Percentiles rank a stretch among this genome's conserved stretches.
Conservation (phyloP, 192 early-diverging fungal species). For the Ambispora gerdemannii region DNA sequence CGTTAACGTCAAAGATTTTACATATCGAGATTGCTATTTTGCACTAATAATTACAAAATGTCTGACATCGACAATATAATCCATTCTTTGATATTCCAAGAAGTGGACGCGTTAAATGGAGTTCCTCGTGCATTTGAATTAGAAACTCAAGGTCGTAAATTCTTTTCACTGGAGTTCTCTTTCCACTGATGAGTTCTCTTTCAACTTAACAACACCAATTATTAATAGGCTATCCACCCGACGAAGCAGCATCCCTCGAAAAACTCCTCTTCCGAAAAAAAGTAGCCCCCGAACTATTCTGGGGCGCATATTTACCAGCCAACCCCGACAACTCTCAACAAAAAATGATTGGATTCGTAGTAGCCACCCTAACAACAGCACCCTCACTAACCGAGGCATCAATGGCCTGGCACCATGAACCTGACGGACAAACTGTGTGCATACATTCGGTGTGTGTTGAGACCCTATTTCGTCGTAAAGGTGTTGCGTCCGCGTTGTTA, state of each 20-base stretch:
- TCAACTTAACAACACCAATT: not conserved
- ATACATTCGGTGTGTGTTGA: constrained; percentile 67
- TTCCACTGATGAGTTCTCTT: not conserved
- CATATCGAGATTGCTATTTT: too few relatives aligned
- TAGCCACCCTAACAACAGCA: constrained; percentile 48
- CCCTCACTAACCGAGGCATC: constrained; percentile 58
- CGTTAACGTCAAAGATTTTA: too few relatives aligned
- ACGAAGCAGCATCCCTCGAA: constrained; percentile 45
- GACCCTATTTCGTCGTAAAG: constrained; percentile 45
- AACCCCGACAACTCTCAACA: not conserved
- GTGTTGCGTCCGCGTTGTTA: constrained; percentile 55
- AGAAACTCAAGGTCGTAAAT: constrained; percentile 22
- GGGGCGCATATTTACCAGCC: constrained; percentile 35
- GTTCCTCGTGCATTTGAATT: constrained; percentile 24
- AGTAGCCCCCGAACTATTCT: constrained; percentile 40
- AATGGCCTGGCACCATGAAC: constrained; percentile 62
- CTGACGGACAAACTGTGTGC: constrained; percentile 57
- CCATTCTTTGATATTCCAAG: too few relatives aligned
- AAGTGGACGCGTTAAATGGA: too few relatives aligned
- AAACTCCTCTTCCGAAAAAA: constrained; percentile 41
- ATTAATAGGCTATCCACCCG: constrained; percentile 43
- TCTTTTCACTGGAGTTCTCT: not conserved
- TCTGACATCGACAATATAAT: too few relatives aligned
- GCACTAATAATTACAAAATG: too few relatives aligned
- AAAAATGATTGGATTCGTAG: constrained; percentile 57